Evolutionary conservation across 2,329 filamentous ascomycete species (phyloP).

Genomic region (Coleophoma cylindrospora): DNA sequence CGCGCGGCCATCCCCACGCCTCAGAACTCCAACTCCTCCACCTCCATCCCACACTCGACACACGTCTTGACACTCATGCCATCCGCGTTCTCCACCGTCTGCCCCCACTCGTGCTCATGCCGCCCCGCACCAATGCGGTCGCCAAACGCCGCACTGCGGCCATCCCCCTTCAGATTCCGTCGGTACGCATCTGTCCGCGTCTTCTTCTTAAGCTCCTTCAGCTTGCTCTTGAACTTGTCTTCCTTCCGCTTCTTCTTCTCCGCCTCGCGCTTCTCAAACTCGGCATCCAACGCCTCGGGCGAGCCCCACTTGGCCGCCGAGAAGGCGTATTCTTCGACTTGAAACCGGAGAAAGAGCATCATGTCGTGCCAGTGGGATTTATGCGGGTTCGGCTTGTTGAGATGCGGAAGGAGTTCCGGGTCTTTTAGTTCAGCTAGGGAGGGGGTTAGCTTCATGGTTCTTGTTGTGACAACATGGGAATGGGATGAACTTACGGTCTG

Average conservation of each 20-base stretch:
- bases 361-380: constrained; percentile 97
- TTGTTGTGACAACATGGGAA: background rate
- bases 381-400: constrained; percentile 89
- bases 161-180: constrained; percentile 54
- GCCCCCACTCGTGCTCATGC: constrained; percentile 87
- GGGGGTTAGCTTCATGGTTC: constrained; percentile 3
- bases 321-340: constrained; percentile 93
- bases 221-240: constrained; percentile 83
- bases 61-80: constrained; percentile 81
- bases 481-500: constrained; percentile 60
- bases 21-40: constrained; percentile 56
- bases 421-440: constrained; percentile 79
- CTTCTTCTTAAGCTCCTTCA: constrained; percentile 87
- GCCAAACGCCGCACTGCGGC: constrained; percentile 58
- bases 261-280: constrained; percentile 74
- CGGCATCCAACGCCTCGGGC: constrained; percentile 76
- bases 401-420: constrained; percentile 76
- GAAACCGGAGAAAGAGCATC: constrained; percentile 92
- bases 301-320: constrained; percentile 80
- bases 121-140: constrained; percentile 66
- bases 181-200: constrained; percentile 89
- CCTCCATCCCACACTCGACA: constrained; percentile 70
- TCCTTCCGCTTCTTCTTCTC: constrained; percentile 86
- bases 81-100: constrained; percentile 61
- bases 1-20: too few relatives aligned